Evolutionary conservation across 495 filamentous ascomycete genomes (phyloP).

Genomic region (Penicillium soppii): DNA sequence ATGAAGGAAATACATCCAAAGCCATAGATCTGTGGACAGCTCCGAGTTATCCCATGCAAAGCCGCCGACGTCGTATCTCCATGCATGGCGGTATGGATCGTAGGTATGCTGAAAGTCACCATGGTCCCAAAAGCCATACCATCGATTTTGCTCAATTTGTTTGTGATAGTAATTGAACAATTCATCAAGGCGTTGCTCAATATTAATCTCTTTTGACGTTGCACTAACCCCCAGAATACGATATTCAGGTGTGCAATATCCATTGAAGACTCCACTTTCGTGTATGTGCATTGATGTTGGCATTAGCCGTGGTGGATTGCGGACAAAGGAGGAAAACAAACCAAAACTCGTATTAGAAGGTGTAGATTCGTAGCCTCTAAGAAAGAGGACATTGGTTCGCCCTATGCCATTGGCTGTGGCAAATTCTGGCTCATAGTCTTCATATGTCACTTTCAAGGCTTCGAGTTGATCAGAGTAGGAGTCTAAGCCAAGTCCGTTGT

Average conservation of each 20-base stretch:
- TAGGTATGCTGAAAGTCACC: conserved; percentile 54
- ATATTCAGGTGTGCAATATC: conserved; percentile 39
- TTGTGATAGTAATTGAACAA: conserved; percentile 44
- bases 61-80: conserved; percentile 54
- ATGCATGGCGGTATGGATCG: conserved; percentile 46
- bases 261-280: conserved; percentile 37
- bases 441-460: conserved; percentile 54
- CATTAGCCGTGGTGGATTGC: conserved; percentile 38
- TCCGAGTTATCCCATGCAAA: conserved; percentile 57
- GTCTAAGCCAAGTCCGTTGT: conserved; percentile 48
- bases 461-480: conserved; percentile 48
- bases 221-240: not conserved
- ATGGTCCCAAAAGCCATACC: conserved; percentile 54
- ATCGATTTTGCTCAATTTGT: conserved; percentile 43
- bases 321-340: conserved; percentile 26
- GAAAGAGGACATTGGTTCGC: conserved; percentile 44
- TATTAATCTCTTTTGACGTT: conserved; percentile 4
- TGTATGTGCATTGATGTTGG: conserved; percentile 38
- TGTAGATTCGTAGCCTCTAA: conserved; percentile 40
- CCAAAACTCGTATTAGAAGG: conserved; percentile 34
- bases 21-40: conserved; percentile 49
- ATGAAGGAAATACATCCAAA: conserved; percentile 52
- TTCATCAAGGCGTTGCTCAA: conserved; percentile 43
- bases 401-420: conserved; percentile 48
- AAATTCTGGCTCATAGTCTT: conserved; percentile 49